Conservation (phyloP, 441 rosid species). For the Pelargonium myrrhifolium region DNA sequence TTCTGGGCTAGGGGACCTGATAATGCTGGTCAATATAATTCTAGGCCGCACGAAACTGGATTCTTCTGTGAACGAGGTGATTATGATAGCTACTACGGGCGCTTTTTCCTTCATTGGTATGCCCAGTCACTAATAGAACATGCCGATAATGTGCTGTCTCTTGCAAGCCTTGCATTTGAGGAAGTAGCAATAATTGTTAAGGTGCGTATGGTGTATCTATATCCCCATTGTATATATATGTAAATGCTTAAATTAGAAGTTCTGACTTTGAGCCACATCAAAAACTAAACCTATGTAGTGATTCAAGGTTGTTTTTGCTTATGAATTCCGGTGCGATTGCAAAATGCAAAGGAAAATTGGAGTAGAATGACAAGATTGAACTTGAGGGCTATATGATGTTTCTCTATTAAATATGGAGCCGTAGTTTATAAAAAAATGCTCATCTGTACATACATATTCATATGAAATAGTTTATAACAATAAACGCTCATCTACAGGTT, state of each 20-base stretch:
- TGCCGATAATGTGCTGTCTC: slow-evolving; percentile 59
- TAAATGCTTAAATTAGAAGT: not conserved
- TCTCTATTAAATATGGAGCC: not conserved
- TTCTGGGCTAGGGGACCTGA: slow-evolving; percentile 70
- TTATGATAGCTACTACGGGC: slow-evolving; percentile 71
- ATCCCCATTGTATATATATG: not conserved
- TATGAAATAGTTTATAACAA: not conserved
- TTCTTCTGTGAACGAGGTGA: slow-evolving; percentile 70
- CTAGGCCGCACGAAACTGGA: slow-evolving; percentile 61
- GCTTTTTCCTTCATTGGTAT: slow-evolving; percentile 71
- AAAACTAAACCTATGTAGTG: slow-evolving; percentile 13
- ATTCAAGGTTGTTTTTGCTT: slow-evolving; percentile 7
- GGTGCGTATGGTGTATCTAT: slow-evolving; percentile 31
- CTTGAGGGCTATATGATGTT: slow-evolving; percentile 7
- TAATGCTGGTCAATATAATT: slow-evolving; percentile 62
- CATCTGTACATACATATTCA: not conserved
- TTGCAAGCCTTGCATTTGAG: slow-evolving; percentile 60
- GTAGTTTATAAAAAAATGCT: not conserved
- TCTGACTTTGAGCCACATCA: not conserved
- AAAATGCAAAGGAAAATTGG: slow-evolving; percentile 1
- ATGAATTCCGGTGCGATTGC: not conserved
- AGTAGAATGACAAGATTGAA: not conserved
- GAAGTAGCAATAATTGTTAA: slow-evolving; percentile 54
- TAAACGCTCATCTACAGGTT: slow-evolving; percentile 36
- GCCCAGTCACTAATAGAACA: slow-evolving; percentile 47